Base-by-base conservation (phyloP, 352 stramenopile genomes). In the Thalassiosira livingstoniorum region DNA sequence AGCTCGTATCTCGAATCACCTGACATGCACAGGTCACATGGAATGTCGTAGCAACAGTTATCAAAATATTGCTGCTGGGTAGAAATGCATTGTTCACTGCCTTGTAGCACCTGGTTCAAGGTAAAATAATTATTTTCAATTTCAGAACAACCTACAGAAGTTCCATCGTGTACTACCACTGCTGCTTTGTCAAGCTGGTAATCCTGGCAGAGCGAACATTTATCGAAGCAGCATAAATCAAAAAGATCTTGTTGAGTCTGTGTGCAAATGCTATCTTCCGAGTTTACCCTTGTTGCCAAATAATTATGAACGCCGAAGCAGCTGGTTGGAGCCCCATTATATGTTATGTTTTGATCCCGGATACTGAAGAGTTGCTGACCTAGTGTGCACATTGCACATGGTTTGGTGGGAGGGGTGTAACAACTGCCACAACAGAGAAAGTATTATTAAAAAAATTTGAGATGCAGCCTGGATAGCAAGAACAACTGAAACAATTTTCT, bases 241-340 rank as follows among this genome's bases (percentile, higher is more conserved):
- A 86, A 85, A 37, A 90, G 47, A 55, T 85, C 76, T 23, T 83
- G 78, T 54, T 85, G 71, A 10, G 75, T 83, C 4, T 74, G 51
- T 29, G 83, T 25, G 55, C 83, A 90, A 25, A 65, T 66, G 34
- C 83, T 51, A 51, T 85, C 62, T 18, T 87, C 79, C 67, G 61
- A 70, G 55, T 87, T 79, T 15, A 86, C 23, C 34, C 79, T 81
- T 60, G 83, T 90, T 23, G 31, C 76, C 1, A 90, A 58, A 79
- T 83, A 78, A 35, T 90, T 90, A 31, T 87, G 75, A 39, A 90
- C 81, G 29, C 62, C 58, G 51, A 80, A 89, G 61, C 83, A 90
- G 76, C 81, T 80, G 13, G 72, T 81, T 21, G 83, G 75, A 45
- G 79, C 76, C 15, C 83, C 83, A 76, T 87, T 87, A 43, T 78